phyloP scores from a whole-genome alignment of 2,329 filamentous ascomycete genomes.

The Aspergillus sojae region DNA sequence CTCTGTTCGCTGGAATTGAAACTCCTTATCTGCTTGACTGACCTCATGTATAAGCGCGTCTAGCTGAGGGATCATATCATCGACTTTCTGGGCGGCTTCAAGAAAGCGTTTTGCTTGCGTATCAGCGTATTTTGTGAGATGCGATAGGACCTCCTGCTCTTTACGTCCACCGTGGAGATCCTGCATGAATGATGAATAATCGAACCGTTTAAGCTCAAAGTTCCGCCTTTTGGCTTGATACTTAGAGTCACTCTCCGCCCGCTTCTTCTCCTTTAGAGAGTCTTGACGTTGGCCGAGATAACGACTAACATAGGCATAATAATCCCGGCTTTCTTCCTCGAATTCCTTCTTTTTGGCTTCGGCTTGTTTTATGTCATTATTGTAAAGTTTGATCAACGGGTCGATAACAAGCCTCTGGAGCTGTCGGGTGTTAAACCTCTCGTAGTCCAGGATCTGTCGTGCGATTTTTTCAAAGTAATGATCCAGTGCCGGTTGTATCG shows the following conservation, averaged over 20 bases:
- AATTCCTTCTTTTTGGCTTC: slow-evolving; percentile 97
- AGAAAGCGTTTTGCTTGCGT: slow-evolving; percentile 84
- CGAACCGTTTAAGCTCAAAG: slow-evolving; percentile 96
- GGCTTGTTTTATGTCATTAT: slow-evolving; percentile 95
- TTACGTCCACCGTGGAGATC: slow-evolving; percentile 98
- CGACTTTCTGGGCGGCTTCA: slow-evolving; percentile 80
- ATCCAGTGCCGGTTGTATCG: slow-evolving; percentile 93
- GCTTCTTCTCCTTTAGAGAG: slow-evolving; percentile 95
- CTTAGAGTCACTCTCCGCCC: slow-evolving; percentile 90
- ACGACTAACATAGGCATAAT: slow-evolving; percentile 90
- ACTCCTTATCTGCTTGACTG: slow-evolving; percentile 92
- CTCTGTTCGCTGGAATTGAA: slow-evolving; percentile 91
- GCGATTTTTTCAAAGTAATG: slow-evolving; percentile 99
- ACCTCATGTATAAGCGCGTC: slow-evolving; percentile 88
- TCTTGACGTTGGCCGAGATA: slow-evolving; percentile 97
- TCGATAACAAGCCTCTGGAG: slow-evolving; percentile 94
- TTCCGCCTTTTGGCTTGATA: slow-evolving; percentile 92
- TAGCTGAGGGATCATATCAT: slow-evolving; percentile 81
- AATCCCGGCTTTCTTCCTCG: slow-evolving; percentile 97
- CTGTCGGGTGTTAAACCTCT: slow-evolving; percentile 79
- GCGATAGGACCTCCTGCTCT: slow-evolving; percentile 93
- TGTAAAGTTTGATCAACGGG: slow-evolving; percentile 87
- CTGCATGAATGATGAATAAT: slow-evolving; percentile 99
- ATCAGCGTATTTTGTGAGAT: slow-evolving; percentile 91
- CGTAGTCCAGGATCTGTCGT: slow-evolving; percentile 83